These are phyloP conservation scores for Avicennia marina DNA, from an alignment of 257 asterid genomes.

Conservation along the genomic window DNA sequence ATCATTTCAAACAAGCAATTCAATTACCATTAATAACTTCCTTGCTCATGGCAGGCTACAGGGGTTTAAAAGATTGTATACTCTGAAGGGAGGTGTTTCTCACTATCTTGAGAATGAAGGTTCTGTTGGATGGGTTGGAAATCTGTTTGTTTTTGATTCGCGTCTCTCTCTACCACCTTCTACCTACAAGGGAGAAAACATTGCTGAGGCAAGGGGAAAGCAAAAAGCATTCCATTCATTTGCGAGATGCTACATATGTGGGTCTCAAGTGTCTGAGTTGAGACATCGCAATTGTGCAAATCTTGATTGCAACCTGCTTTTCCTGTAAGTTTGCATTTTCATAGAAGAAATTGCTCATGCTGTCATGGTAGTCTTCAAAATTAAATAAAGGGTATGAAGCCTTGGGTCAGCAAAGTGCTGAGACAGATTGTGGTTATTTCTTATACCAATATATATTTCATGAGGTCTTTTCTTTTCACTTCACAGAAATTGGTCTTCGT, in stretches of 20 bases:
- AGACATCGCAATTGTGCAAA: conserved; percentile 95
- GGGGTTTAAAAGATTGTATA: conserved; percentile 76
- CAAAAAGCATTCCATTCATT: conserved; percentile 40
- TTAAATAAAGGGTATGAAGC: neutral
- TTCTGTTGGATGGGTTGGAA: conserved; percentile 76
- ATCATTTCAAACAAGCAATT: neutral
- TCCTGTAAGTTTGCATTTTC: conserved; percentile 59
- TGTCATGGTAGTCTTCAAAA: neutral
- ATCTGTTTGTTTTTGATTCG: conserved; percentile 79
- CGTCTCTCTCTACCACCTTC: conserved; percentile 93
- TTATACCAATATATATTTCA: neutral
- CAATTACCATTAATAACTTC: no score
- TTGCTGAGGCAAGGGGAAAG: conserved; percentile 22
- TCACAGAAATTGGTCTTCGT: no score
- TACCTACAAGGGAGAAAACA: conserved; percentile 44
- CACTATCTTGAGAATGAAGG: conserved; percentile 81
- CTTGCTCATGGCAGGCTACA: conserved; percentile 39
- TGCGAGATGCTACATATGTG: conserved; percentile 71
- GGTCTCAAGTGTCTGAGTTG: conserved; percentile 57
- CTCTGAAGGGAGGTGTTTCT: conserved; percentile 88
- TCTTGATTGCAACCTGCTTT: conserved; percentile 92
- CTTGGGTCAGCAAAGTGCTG: neutral
- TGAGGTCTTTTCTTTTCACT: no score
- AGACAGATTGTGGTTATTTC: neutral
- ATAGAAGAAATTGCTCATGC: neutral